Evolutionary conservation across 805 yeast genomes (phyloP), one percentile per base, ranked within the genome.

Genomic region (Yarrowia divulgata): DNA sequence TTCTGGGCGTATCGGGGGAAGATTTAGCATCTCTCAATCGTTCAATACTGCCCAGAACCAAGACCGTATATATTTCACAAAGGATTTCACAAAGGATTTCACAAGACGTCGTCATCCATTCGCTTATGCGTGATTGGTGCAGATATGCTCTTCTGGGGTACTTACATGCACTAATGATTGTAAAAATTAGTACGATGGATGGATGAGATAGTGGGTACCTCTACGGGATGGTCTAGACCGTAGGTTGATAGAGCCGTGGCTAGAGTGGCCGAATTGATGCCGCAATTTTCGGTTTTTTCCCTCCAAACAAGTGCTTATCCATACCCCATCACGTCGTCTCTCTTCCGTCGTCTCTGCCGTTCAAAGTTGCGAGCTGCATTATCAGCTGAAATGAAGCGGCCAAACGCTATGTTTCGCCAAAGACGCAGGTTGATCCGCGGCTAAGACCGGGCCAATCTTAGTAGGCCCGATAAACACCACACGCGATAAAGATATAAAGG

Each of bases 391-490:
- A 57, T 57, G 63, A 40, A 57, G 62, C 48, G 23, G 48, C 46
- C 63, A 40, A 57, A 57, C 63, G 8, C 10, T 57, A 40, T 18
- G 12, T 10, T 35, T 8, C 29, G 29, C 29, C 29, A 6, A 16
- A 34, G n/a, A 52, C 60, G 60, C 32, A 57, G 48, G 63, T 40
- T 57, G 63, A 42, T 40, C 63, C 63, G 63, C 63, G 63, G 63
- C 18, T 7, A 14, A 18, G 32, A 14, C 46, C 58, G 62, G 62
- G 19, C 62, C 60, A 7, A 18, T 8, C 8, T 19, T 43, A n/a
- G 18, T 46, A 7, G 35, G 45, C 46, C 32, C 62, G 62, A 55
- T 55, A 55, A 55, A 37, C 46, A 54, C 52, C 35, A 13, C 50
- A 23, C 54, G 37, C 54, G 55, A 50, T 52, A 37, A 52, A 49